Conservation (phyloP, 306 rosid genomes). For the Lithocarpus polystachyus region DNA sequence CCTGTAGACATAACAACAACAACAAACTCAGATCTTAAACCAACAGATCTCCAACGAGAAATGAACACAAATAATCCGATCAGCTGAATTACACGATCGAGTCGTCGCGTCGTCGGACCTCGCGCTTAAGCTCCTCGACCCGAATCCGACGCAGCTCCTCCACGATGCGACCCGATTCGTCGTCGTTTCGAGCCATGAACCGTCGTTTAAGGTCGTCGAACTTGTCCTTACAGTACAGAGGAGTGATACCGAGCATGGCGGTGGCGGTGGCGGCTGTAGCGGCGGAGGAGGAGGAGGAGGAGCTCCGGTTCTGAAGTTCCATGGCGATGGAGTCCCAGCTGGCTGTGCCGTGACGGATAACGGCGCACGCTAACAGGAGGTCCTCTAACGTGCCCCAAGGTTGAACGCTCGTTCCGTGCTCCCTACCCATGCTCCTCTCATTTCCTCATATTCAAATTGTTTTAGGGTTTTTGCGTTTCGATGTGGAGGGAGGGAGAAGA, state of each 20-base stretch:
- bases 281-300: neutral
- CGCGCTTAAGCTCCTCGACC: constrained; percentile 52
- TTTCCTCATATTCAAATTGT: constrained; percentile 29
- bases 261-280: neutral
- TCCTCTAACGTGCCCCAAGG: constrained; percentile 61
- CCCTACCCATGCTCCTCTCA: constrained; percentile 46
- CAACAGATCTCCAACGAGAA: constrained; percentile 33
- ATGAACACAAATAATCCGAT: neutral
- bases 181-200: constrained; percentile 19
- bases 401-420: constrained; percentile 39
- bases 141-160: constrained; percentile 43
- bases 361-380: constrained; percentile 56
- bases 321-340: constrained; percentile 51
- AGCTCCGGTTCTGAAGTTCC: constrained; percentile 32
- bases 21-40: constrained; percentile 28
- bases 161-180: constrained; percentile 9
- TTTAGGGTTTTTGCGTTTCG: constrained; percentile 45
- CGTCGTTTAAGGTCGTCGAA: constrained; percentile 39
- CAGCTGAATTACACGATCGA: constrained; percentile 44
- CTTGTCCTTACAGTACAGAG: constrained; percentile 33
- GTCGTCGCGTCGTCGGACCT: constrained; percentile 44
- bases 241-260: constrained; percentile 9
- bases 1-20: constrained; percentile 33
- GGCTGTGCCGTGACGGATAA: constrained; percentile 42
- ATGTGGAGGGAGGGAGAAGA: neutral